Evolutionary conservation across 768 basidiomycete genomes (phyloP).

Genomic region (Boletus bicolor): DNA sequence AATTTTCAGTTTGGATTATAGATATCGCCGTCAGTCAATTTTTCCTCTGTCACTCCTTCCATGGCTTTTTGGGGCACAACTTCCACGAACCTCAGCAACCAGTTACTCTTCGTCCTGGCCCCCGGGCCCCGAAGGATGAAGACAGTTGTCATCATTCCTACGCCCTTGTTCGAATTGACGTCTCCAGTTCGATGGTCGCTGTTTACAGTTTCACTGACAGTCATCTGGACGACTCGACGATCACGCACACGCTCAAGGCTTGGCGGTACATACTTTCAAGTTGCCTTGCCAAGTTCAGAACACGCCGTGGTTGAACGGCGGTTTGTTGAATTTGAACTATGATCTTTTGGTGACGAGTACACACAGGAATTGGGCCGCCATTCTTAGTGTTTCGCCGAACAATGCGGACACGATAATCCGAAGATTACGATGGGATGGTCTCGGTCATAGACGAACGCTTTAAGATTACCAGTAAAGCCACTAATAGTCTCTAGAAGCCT

Average conservation of each 20-base stretch:
- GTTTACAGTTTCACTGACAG: slow-evolving; percentile 67
- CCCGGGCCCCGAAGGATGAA: neutral
- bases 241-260: slow-evolving; percentile 63
- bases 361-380: slow-evolving; percentile 51
- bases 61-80: slow-evolving; percentile 74
- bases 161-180: slow-evolving; percentile 87
- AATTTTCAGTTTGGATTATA: slow-evolving; percentile 39
- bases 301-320: slow-evolving; percentile 60
- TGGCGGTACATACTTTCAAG: slow-evolving; percentile 42
- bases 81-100: slow-evolving; percentile 70
- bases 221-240: slow-evolving; percentile 83
- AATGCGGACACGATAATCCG: slow-evolving; percentile 43
- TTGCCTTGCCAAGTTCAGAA: slow-evolving; percentile 68
- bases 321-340: slow-evolving; percentile 90
- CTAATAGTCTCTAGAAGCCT: slow-evolving; percentile 5
- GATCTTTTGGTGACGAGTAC: slow-evolving; percentile 52
- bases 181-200: slow-evolving; percentile 56
- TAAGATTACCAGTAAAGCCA: neutral
- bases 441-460: slow-evolving; percentile 4
- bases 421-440: slow-evolving; percentile 5
- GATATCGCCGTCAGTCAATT: neutral
- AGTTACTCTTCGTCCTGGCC: neutral
- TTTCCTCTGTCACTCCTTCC: slow-evolving; percentile 76
- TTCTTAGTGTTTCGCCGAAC: slow-evolving; percentile 79
- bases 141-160: slow-evolving; percentile 81